phyloP scores from a whole-genome alignment of 1,139 yeast species.

The Kodamaea sp. region DNA sequence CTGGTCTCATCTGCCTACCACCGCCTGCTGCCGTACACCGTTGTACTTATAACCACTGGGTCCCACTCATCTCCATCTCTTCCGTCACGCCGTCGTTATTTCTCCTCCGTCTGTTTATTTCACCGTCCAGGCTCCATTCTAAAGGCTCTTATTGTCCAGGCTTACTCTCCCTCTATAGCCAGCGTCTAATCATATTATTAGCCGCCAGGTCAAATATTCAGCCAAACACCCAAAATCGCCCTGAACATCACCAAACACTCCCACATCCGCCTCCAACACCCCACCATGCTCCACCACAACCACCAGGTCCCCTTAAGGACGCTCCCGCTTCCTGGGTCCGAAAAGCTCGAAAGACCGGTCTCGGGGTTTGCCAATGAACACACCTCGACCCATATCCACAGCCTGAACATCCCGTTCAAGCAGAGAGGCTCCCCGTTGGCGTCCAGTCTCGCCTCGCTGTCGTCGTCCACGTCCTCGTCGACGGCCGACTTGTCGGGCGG shows the following conservation, averaged over 20 bases:
- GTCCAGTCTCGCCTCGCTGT: constrained; percentile 22
- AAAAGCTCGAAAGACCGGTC: constrained; percentile 5
- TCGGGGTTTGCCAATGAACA: constrained; percentile 1
- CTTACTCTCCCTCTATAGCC: no score
- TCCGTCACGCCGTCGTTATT: no score
- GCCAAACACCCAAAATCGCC: no score
- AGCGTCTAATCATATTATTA: no score
- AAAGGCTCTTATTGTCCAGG: no score
- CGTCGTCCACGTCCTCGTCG: constrained; percentile 18
- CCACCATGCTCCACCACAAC: constrained; percentile 4
- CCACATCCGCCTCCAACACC: neutral
- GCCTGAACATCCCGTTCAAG: neutral
- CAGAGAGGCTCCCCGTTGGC: constrained; percentile 16
- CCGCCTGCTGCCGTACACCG: no score
- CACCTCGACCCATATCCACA: neutral
- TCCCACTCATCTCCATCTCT: no score
- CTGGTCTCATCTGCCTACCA: no score
- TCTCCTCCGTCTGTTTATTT: no score
- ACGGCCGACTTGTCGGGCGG: constrained; percentile 25
- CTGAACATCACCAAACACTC: neutral
- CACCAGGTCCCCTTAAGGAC: constrained; percentile 16
- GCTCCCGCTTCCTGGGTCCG: constrained; percentile 13
- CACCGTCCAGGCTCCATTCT: no score
- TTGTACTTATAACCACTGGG: no score
- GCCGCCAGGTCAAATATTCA: no score